Evolutionary conservation across 306 rosid species (phyloP), one percentile per base, ranked within the genome.

Genomic region (Inga oerstediana): DNA sequence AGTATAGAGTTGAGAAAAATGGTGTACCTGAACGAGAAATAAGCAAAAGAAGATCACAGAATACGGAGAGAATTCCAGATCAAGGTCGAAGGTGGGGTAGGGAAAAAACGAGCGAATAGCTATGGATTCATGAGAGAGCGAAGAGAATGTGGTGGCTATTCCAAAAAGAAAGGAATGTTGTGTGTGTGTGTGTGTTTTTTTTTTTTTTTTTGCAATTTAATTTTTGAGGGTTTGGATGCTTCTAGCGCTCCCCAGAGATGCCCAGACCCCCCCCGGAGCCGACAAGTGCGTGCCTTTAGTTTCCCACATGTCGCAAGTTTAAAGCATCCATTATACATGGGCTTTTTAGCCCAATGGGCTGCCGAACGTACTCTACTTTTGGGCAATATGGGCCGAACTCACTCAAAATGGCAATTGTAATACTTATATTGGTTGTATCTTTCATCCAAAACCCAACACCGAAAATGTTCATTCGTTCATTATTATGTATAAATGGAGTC

Each of bases 11-110:
- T 17, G 11, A 4, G 51, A 10, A n/a, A 35, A 56, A n/a, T 6
- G 20, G 17, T 10, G 5, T 20, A 20, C 66, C 67, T 54, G 10
- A 11, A 4, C n/a, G 19, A 32, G 27, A 39, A 49, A 74, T 17
- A 16, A 15, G 41, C 24, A 7, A 75, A 11, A 54, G 20, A 19
- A 20, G 34, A 54, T 11, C 5, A 34, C 20, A 9, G 34, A 75
- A 39, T 20, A 75, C 35, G 37, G 1, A 7, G n/a, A 75, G 49
- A 56, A 75, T 75, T 52, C 49, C 67, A n/a, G 79, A 75, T 75
- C 51, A 56, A 20, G 79, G 27, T 2, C 3, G 66, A 48, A 19
- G 19, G 37, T 20, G 16, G 19, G 54, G 56, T 17, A 48, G 4
- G 56, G 3, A 17, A 24, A 24, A 12, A 72, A 20, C 8, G 4